Percentiles rank a stretch among this genome's conserved stretches.
phyloP scores from a whole-genome alignment of 2,329 filamentous ascomycete species.

The Ophiostoma perfectum region DNA sequence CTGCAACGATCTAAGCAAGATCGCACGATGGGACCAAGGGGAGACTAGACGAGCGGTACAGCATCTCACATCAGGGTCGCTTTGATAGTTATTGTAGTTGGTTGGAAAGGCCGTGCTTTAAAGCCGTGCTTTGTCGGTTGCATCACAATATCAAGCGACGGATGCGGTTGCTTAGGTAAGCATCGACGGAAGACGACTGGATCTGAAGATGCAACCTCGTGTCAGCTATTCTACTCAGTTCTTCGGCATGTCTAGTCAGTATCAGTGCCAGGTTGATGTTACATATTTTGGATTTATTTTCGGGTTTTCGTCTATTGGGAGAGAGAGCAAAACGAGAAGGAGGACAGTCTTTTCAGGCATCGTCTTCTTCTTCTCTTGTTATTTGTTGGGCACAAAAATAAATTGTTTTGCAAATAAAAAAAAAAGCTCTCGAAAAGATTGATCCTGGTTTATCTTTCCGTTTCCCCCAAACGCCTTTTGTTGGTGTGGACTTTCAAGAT shows the following conservation, averaged over 20 bases:
- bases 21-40: background rate
- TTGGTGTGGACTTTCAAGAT: slow-evolving; percentile 15
- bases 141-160: background rate
- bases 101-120: background rate
- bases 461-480: slow-evolving; percentile 21
- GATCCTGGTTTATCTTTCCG: slow-evolving; percentile 7
- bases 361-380: background rate
- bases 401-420: slow-evolving; percentile 13
- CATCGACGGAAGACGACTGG: background rate
- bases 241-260: background rate
- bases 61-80: background rate
- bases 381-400: slow-evolving; percentile 13
- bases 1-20: background rate
- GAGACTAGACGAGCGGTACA: background rate
- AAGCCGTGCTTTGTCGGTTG: background rate
- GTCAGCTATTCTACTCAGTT: background rate
- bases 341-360: background rate
- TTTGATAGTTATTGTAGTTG: background rate
- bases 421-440: slow-evolving; percentile 14
- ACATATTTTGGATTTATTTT: background rate
- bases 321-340: slow-evolving; percentile 8
- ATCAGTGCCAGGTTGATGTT: background rate
- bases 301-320: background rate
- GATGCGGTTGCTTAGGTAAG: background rate
- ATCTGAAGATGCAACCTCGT: background rate